Percentiles rank a stretch among this genome's conserved stretches.
phyloP scores from a whole-genome alignment of 78 protist species.

The Polysphondylium violaceum region DNA sequence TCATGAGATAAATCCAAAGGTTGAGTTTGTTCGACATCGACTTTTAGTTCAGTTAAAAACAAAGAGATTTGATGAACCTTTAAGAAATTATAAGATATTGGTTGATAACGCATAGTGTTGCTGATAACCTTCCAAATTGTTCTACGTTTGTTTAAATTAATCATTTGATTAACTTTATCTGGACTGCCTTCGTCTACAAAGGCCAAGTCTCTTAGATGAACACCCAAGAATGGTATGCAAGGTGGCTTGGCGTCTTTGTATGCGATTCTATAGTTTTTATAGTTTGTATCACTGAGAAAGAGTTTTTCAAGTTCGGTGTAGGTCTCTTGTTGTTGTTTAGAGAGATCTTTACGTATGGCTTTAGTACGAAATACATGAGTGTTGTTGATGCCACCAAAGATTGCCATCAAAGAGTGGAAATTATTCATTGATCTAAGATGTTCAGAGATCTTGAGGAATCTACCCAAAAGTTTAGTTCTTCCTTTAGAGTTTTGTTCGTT shows the following conservation, averaged over 20 bases:
- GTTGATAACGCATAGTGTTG: constrained; percentile 60
- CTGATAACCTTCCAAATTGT: constrained; percentile 25
- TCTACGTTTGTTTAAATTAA: constrained; percentile 66
- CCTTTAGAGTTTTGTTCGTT: constrained; percentile 60
- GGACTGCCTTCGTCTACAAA: constrained; percentile 86
- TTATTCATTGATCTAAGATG: constrained; percentile 67
- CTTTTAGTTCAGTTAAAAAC: constrained; percentile 60
- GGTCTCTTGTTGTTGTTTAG: constrained; percentile 80
- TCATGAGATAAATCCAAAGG: constrained; percentile 53
- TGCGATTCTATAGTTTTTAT: constrained; percentile 69
- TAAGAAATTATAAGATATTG: constrained; percentile 45
- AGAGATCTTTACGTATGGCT: constrained; percentile 80
- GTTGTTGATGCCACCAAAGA: constrained; percentile 80
- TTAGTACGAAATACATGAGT: constrained; percentile 80
- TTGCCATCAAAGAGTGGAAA: constrained; percentile 84
- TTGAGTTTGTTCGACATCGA: constrained; percentile 26
- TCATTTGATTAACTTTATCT: constrained; percentile 45
- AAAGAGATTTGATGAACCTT: constrained; percentile 69
- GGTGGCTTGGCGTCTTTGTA: constrained; percentile 77
- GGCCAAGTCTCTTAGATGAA: constrained; percentile 85
- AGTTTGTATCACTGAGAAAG: constrained; percentile 58
- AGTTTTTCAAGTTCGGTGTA: constrained; percentile 68
- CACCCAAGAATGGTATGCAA: constrained; percentile 85
- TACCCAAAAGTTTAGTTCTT: constrained; percentile 44
- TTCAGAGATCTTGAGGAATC: constrained; percentile 80